Conservation (phyloP, 345 rosid genomes). For the Excoecaria cochinchinensis region DNA sequence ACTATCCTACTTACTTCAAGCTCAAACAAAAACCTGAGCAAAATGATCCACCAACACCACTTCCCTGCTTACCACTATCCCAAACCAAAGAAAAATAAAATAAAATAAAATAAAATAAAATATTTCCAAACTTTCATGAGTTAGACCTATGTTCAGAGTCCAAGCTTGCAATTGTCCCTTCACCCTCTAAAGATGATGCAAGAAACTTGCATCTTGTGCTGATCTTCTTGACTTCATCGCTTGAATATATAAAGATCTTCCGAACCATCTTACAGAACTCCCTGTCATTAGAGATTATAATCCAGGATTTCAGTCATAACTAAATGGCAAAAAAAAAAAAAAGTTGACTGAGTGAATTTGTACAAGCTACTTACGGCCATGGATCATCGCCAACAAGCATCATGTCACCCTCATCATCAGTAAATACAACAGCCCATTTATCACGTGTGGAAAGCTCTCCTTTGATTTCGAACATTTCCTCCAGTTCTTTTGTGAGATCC, state of each 20-base stretch:
- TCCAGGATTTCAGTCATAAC: background rate
- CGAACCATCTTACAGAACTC: conserved; percentile 92
- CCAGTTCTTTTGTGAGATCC: conserved; percentile 71
- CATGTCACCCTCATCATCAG: conserved; percentile 92
- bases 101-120: background rate
- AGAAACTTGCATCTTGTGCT: conserved; percentile 48
- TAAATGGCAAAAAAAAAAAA: background rate
- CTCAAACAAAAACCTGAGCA: conserved; percentile 23
- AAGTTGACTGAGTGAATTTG: background rate
- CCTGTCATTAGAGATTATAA: conserved; percentile 38
- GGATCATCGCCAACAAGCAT: conserved; percentile 98
- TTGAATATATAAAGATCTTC: conserved; percentile 73
- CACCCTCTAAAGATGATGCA: conserved; percentile 49
- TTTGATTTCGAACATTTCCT: conserved; percentile 72
- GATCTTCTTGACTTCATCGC: conserved; percentile 82
- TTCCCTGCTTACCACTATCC: conserved; percentile 2
- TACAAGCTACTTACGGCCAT: conserved; percentile 67
- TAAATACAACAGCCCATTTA: conserved; percentile 86
- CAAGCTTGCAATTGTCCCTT: conserved; percentile 44
- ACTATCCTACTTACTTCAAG: conserved; percentile 17
- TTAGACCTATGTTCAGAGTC: conserved; percentile 44
- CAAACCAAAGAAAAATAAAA: conserved; percentile 7
- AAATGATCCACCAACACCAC: conserved; percentile 15
- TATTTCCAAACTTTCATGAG: conserved; percentile 10
- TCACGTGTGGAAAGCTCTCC: conserved; percentile 58